Evolutionary conservation across 2,329 filamentous ascomycete genomes (phyloP), one percentile per base, ranked within the genome.

Genomic region (Xylaria digitata): DNA sequence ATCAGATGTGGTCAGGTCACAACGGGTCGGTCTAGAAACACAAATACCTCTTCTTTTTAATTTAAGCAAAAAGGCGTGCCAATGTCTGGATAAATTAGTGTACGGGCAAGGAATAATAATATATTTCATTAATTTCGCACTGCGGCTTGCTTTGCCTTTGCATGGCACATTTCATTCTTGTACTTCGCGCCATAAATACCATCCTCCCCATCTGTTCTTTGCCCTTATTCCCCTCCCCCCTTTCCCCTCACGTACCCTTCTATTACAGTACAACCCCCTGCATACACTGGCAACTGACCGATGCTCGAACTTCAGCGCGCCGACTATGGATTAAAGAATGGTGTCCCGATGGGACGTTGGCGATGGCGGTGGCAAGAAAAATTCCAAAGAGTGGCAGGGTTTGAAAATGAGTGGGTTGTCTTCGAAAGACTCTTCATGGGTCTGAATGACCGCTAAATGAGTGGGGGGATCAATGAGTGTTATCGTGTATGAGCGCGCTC

Each of bases 281-380:
- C 26, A 26, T 6, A 43, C 32, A 34, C 56, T 45, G 19, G 21
- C 17, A 49, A 52, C 37, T 45, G 43, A 56, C 50, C 37, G 37
- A 58, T 57, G 13, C 40, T 9, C 30, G 15, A 58, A n/a, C 40
- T 45, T 49, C 46, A 37, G 57, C 8, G 21, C 45, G 30, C 45
- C 19, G 50, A 62, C 32, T 56, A 37, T 15, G 23, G 53, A 48
- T 62, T n/a, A 58, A 62, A 48, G 58, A 66, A 58, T 21, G 63
- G 23, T 30, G 42, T 45, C 32, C 30, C 11, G 26, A 48, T 45
- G 11, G 40, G 37, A 53, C 11, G 26, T 32, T 45, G 46, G 46
- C 52, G 30, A 61, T 61, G 43, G 6, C n/a, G n/a, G 48, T 48
- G 13, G 5, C 11, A 34, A 66, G n/a, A 63, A 58, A 30, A 15